Evolutionary conservation across 2,329 filamentous ascomycete species (phyloP).

Genomic region (Nothopassalora personata): DNA sequence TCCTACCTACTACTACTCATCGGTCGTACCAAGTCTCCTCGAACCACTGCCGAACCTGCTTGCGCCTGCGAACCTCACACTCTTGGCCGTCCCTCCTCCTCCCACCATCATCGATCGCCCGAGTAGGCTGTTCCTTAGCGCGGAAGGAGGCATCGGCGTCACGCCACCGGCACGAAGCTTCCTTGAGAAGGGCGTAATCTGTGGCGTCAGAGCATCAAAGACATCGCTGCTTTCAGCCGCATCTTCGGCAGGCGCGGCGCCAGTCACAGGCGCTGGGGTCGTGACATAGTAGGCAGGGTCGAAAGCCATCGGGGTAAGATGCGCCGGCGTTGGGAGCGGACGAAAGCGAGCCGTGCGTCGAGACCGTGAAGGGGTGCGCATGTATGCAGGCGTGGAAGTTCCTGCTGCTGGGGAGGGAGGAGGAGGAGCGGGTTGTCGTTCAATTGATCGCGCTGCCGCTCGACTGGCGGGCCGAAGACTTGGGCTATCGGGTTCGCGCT

Average conservation of each 20-base stretch:
- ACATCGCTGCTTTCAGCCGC: constrained; percentile 9
- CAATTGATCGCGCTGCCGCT: constrained; percentile 23
- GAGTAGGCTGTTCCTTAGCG: constrained; percentile 19
- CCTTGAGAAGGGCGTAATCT: constrained; percentile 36
- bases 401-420: constrained; percentile 16
- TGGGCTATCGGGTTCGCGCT: constrained; percentile 27
- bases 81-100: constrained; percentile 20
- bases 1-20: constrained; percentile 9
- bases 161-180: constrained; percentile 34
- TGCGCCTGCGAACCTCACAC: constrained; percentile 22
- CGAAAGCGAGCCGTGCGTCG: constrained; percentile 24
- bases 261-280: constrained; percentile 24
- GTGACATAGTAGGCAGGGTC: constrained; percentile 23
- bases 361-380: constrained; percentile 42
- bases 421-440: constrained; percentile 8
- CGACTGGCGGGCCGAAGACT: constrained; percentile 29
- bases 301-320: constrained; percentile 29
- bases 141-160: constrained; percentile 16
- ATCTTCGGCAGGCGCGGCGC: constrained; percentile 2
- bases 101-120: constrained; percentile 9
- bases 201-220: constrained; percentile 27
- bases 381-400: constrained; percentile 34
- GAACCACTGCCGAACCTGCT: constrained; percentile 15
- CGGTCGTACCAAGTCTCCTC: constrained; percentile 9
- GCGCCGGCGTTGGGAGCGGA: constrained; percentile 27